Evolutionary conservation across 306 rosid genomes (phyloP), one percentile per base, ranked within the genome.

Genomic region (Dalbergia cochinchinensis): DNA sequence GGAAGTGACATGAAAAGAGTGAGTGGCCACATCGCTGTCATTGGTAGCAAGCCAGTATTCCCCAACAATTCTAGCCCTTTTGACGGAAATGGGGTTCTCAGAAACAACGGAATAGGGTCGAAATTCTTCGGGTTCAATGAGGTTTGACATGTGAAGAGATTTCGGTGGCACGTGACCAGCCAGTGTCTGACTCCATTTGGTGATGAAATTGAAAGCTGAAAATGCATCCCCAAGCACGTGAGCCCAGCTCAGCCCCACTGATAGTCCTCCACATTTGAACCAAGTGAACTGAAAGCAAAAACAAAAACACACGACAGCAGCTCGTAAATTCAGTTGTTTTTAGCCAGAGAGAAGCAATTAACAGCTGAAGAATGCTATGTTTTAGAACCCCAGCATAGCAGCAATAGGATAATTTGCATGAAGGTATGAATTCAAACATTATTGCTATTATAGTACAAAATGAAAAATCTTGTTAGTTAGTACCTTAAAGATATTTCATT

Each of bases 241-340:
- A 16, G 97, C 94, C 98, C 97, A 94, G 73, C 92, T 90, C 0
- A 94, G 80, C 13, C 97, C 98, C 51, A 92, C 26, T 0, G 92
- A 78, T 0, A 94, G 26, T 78, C 97, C 97, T 84, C 97, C 98
- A 63, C 97, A 91, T 65, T 84, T 86, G 81, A 94, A 91, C 87
- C 85, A 11, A 8, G 97, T 94, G 86, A 83, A 83, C 86, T 93
- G 87, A 61, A 45, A 14, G 19, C 57, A 50, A 50, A 50, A 50
- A 12, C 16, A 50, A 50, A 12, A 18, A 33, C 16, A 20, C 78
- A 73, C 1, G 53, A 58, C 11, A 22, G 1, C 9, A 18, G 31
- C 8, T 42, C 3, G 26, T 3, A 57, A 68, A 5, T 41, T 58
- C 66, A 20, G 22, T 73, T 60, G 8, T 54, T 59, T 57, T 16